phyloP scores from a whole-genome alignment of 2,329 filamentous ascomycete species.

The Aspergillus sp. region DNA sequence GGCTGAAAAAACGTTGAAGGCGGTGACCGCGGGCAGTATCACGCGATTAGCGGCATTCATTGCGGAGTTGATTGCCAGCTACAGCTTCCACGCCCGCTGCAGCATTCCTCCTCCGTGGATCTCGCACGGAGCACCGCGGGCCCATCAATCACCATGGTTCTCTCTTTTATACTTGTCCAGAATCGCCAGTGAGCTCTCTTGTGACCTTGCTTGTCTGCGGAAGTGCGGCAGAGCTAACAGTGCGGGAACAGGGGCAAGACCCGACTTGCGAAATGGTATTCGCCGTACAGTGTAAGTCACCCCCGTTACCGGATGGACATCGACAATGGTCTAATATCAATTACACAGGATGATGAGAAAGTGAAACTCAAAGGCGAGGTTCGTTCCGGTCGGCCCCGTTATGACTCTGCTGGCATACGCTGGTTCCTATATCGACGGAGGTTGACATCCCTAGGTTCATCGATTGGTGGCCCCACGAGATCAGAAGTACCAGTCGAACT shows the following conservation, averaged over 20 bases:
- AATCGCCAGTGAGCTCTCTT: conserved; percentile 73
- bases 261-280: conserved; percentile 97
- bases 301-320: neutral
- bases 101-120: conserved; percentile 19
- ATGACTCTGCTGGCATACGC: neutral
- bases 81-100: conserved; percentile 6
- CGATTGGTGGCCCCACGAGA: conserved; percentile 95
- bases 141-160: conserved; percentile 50
- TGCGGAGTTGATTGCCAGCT: conserved; percentile 15
- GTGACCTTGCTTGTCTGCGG: neutral
- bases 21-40: conserved; percentile 32
- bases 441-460: conserved; percentile 65
- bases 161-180: conserved; percentile 87
- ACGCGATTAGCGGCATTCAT: conserved; percentile 23
- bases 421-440: neutral
- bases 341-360: conserved; percentile 82
- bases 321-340: neutral
- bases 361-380: conserved; percentile 98
- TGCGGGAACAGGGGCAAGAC: conserved; percentile 78
- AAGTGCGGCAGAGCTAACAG: conserved; percentile 19
- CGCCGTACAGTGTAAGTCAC: conserved; percentile 73
- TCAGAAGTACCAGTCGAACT: conserved; percentile 99
- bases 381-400: conserved; percentile 27
- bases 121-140: conserved; percentile 13
- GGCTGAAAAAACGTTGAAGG: conserved; percentile 13